Evolutionary conservation across 805 yeast genomes (phyloP), one percentile per base, ranked within the genome.

Genomic region (Metschnikowia noctiluminum): DNA sequence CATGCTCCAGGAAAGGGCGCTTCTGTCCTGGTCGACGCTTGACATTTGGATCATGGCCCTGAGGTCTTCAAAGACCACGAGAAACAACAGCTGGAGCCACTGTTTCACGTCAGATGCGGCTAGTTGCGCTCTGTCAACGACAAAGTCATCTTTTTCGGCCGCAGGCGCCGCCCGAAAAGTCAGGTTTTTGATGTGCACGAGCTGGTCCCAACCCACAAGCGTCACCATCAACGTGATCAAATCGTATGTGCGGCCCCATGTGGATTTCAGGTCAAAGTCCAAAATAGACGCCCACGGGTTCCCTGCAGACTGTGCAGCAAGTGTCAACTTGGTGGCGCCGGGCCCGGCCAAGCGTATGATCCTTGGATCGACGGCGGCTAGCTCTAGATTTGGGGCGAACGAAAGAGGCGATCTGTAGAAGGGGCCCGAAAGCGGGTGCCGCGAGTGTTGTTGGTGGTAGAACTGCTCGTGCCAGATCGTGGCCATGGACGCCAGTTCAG

Each of bases 201-300:
- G 65, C 34, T 77, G 79, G 56, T 88, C 89, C 99, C 99, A 92
- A 4, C 97, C 97, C 37, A 84, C 71, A 26, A 75, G 68, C 15
- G 84, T 77, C 2, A 84, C 81, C 54, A 94, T 77, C 8, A 81
- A 72, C 5, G 95, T 82, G 48, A 92, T 66, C 48, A 90, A 66
- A 38, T 83, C 84, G 63, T 89, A 92, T 8, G 68, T 59, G 39
- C 73, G 61, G 9, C 77, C 77, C 75, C 76, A 71, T 2, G 74
- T 68, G 0, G 74, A 69, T 30, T 58, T 63, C 35, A 58, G 58
- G 40, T 58, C 59, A 48, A 69, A 70, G 44, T 70, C 74, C 10
- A 68, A 42, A 8, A 70, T 56, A 5, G 71, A 65, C 6, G 61
- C 46, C 45, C 62, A 52, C 3, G 62, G 54, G 13, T 54, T 43